Evolutionary conservation across 805 yeast species (phyloP), one percentile per base, ranked within the genome.

Genomic region (Ogataea nitratoaversa): DNA sequence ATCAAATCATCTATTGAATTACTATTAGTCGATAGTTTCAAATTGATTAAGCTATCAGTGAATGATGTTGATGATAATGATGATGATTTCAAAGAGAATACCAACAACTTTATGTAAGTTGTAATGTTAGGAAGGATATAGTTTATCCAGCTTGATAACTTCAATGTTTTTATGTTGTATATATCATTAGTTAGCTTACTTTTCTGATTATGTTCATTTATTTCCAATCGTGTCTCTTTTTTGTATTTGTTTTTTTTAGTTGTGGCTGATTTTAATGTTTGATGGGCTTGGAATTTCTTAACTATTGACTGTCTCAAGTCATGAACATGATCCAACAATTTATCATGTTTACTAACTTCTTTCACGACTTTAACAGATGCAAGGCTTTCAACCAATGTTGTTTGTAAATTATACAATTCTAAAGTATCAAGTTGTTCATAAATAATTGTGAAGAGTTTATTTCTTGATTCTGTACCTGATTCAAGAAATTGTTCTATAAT

Each of bases 401-500:
- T 40, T 31, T 16, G 46, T 52, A 8, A 43, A 2, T 41, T 14
- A 7, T 37, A 17, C 8, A 52, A 29, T 25, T 34, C 32, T 17
- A 44, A 38, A 13, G 38, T 41, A 41, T 47, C 47, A 9, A 52
- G 36, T 30, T 54, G 57, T 6, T 38, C 30, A 30, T 47, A 55
- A 2, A 52, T 31, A 8, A 36, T 18, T 27, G 35, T 40, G 39
- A 44, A 48, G 7, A 48, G 34, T 11, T 30, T 35, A 34, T 42
- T 29, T 29, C 19, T 29, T 14, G 31, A 29, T 14, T 29, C 31
- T 9, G 16, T 29, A 5, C 31, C 31, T 8, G 35, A 30, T n/a
- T 24, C 30, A 16, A 44, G 19, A 19, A 44, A 38, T 11, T 19
- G 17, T 29, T 41, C 39, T 3, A 45, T 27, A 9, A 36, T 37